Base-by-base conservation (phyloP, 768 basidiomycete species). In the Tremella yokohamensis region DNA sequence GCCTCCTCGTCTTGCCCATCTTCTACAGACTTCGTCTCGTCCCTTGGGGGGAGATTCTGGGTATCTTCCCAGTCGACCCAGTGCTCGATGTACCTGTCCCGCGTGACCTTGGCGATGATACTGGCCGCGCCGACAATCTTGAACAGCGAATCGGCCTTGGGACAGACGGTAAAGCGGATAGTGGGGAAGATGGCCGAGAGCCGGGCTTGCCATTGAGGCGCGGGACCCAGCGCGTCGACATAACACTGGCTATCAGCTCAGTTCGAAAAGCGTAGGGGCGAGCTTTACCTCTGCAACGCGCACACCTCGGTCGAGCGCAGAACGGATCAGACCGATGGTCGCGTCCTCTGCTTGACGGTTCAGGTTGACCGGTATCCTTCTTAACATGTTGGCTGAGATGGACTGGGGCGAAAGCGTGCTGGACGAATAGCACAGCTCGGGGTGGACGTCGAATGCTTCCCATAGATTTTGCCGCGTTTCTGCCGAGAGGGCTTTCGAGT, bases 81-180 rank as follows among this genome's bases (percentile, higher is more conserved):
- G 2, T 82, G 81, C 60, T 93, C 87, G 18, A 97, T 80, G 76
- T 90, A 91, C 7, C 87, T 84, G 69, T 98, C 94, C 56, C 94
- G 81, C 0, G 93, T 97, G 49, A 74, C 92, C 78, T 99, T 99
- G 1, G 96, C 96, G 1, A 91, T 91, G n/a, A 98, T 90, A 73
- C 89, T 91, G 1, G 94, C 96, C 6, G 96, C 96, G 19, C 90
- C 87, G 58, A 99, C 96, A 59, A 99, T 93, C 70, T 92, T 96
- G 82, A 84, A 99, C 61, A 89, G 85, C n/a, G 86, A 85, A 71
- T 99, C 96, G 15, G 96, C 96, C 77, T 99, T 97, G 24, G 85
- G 84, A 9, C 85, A 83, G 20, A 99, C 96, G 0, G 89, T 92
- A 73, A 99, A 93, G 40, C 79, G 78, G 62, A 97, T 88, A 7